Conservation (phyloP, 2,329 filamentous ascomycete genomes). For the Pseudocercospora fuligena region DNA sequence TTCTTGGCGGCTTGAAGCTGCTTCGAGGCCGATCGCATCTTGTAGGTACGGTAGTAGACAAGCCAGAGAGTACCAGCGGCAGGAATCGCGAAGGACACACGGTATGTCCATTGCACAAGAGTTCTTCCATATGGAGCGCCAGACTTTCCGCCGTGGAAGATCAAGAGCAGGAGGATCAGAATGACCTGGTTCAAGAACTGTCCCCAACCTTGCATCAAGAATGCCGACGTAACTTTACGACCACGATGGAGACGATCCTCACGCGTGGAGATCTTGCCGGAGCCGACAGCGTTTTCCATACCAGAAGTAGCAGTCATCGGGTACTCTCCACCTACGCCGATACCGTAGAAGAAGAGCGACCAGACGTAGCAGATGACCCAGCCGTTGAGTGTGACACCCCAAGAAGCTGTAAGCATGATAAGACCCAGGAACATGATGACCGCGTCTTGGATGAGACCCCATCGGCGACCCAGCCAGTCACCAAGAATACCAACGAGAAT, state of each 20-base stretch:
- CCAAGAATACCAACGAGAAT: conserved; percentile 81
- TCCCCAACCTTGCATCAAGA: conserved; percentile 98
- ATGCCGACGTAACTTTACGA: conserved; percentile 92
- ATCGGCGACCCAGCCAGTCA: conserved; percentile 86
- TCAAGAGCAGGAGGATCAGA: conserved; percentile 81
- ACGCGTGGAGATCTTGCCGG: conserved; percentile 84
- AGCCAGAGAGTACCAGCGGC: conserved; percentile 92
- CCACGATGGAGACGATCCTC: conserved; percentile 95
- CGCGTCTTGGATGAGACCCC: conserved; percentile 94
- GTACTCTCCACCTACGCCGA: conserved; percentile 81
- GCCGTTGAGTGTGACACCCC: conserved; percentile 84
- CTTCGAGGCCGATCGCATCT: conserved; percentile 87
- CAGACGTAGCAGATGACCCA: conserved; percentile 98
- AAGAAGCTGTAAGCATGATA: conserved; percentile 86
- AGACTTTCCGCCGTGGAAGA: conserved; percentile 82
- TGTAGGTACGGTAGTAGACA: conserved; percentile 92
- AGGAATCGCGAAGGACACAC: conserved; percentile 88
- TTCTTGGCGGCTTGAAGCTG: conserved; percentile 83
- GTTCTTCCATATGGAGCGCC: conserved; percentile 76
- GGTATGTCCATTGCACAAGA: conserved; percentile 88
- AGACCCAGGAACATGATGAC: conserved; percentile 92
- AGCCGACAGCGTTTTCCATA: conserved; percentile 77
- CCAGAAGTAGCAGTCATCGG: conserved; percentile 95
- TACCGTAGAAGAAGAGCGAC: conserved; percentile 89
- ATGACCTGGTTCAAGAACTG: conserved; percentile 93